phyloP scores from a whole-genome alignment of 768 basidiomycete genomes.

The Multifurca ochricompacta region DNA sequence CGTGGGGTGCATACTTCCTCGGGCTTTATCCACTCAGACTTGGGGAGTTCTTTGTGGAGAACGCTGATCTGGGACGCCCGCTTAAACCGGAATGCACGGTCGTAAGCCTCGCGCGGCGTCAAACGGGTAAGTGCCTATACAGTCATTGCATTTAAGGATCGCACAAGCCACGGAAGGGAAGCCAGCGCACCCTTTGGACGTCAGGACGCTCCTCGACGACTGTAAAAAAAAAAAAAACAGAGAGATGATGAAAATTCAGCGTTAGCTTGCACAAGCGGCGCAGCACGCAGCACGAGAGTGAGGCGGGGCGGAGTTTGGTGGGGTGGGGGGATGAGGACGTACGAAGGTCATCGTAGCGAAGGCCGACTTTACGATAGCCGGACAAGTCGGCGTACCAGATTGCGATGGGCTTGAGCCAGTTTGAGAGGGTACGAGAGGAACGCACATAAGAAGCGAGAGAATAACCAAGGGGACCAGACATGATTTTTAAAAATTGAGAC shows the following conservation, averaged over 20 bases:
- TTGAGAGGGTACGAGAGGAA: constrained; percentile 58
- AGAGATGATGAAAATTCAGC: constrained; percentile 6
- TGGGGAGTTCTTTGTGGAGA: constrained; percentile 71
- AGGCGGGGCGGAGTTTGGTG: constrained; percentile 5
- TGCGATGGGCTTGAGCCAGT: constrained; percentile 68
- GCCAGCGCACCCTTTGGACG: constrained; percentile 65
- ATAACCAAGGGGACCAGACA: constrained; percentile 56
- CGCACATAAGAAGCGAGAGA: constrained; percentile 74
- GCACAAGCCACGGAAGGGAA: not conserved
- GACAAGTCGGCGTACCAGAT: constrained; percentile 72
- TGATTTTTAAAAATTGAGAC: constrained; percentile 23
- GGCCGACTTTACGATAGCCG: constrained; percentile 82
- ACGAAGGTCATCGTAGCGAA: constrained; percentile 94
- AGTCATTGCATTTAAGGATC: not conserved
- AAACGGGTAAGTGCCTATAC: constrained; percentile 76
- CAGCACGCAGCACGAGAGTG: constrained; percentile 16
- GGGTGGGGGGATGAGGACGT: constrained; percentile 30
- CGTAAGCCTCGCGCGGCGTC: constrained; percentile 71
- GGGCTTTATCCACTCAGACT: constrained; percentile 69
- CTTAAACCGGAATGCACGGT: constrained; percentile 86
- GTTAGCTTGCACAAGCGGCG: not conserved
- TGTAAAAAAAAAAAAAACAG: constrained; percentile 24
- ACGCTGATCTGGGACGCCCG: constrained; percentile 73
- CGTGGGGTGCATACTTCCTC: constrained; percentile 53
- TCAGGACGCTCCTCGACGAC: constrained; percentile 72